Evolutionary conservation across 176 grass and related monocot genomes (phyloP).

Genomic region (Aegilops umbellulata): DNA sequence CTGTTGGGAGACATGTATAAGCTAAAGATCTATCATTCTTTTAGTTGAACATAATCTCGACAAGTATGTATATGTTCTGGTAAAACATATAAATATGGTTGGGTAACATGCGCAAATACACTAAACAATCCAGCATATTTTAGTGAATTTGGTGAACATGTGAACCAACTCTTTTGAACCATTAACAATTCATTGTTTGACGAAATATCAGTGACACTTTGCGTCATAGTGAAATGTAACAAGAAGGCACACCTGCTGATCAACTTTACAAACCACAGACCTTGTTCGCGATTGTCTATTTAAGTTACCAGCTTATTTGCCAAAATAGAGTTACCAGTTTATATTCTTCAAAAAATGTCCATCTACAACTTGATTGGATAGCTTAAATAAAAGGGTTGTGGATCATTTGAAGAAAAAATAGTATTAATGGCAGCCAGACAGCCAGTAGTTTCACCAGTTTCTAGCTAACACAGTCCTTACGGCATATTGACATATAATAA

Average conservation of each 20-base stretch:
- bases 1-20: constrained; percentile 10
- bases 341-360: background rate
- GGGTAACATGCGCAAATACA: background rate
- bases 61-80: background rate
- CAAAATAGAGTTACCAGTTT: background rate
- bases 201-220: background rate
- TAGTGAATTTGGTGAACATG: background rate
- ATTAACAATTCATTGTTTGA: background rate
- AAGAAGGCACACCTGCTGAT: background rate
- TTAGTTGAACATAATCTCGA: background rate
- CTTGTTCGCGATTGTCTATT: constrained; percentile 4
- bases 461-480: background rate
- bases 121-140: background rate
- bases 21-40: background rate
- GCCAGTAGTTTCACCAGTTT: background rate
- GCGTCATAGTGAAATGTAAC: background rate
- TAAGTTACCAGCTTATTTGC: background rate
- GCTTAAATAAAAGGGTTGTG: background rate
- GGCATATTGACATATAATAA: background rate
- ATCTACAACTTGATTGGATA: background rate
- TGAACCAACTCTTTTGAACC: background rate
- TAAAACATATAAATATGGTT: background rate
- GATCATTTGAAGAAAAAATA: background rate
- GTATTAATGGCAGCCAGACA: background rate
- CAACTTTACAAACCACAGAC: background rate